Evolutionary conservation across 495 filamentous ascomycete genomes (phyloP).

Genomic region (Talaromyces thailandensis): DNA sequence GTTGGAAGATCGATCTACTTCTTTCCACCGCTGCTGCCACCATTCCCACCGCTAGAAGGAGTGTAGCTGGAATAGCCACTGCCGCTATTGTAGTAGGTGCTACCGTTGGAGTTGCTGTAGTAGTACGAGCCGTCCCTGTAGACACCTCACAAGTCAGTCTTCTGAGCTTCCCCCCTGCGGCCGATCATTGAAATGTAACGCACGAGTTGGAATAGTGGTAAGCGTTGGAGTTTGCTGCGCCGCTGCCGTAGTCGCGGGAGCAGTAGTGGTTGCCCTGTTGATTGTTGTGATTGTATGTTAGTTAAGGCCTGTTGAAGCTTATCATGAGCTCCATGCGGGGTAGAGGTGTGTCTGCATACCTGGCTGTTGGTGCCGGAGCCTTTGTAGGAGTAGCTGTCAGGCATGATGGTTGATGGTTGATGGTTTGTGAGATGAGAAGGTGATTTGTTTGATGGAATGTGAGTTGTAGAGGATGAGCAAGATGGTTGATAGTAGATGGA

Average conservation of each 20-base stretch:
- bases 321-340: background rate
- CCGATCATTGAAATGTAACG: background rate
- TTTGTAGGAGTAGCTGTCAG: constrained; percentile 22
- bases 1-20: background rate
- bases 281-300: background rate
- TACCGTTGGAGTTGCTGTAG: constrained; percentile 42
- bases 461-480: background rate
- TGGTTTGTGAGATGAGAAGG: too few species aligned
- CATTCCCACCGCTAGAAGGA: constrained; percentile 15
- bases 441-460: background rate
- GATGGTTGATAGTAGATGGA: background rate
- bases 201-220: constrained; percentile 45
- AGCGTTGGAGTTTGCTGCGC: constrained; percentile 30
- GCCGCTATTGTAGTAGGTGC: constrained; percentile 41
- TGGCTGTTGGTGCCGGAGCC: constrained; percentile 41
- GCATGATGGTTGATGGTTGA: background rate
- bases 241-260: constrained; percentile 36
- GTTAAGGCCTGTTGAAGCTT: background rate
- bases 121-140: constrained; percentile 41
- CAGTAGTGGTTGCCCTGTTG: constrained; percentile 43
- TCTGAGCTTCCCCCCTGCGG: background rate
- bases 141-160: background rate
- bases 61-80: constrained; percentile 30
- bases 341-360: constrained; percentile 14
- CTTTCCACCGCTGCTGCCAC: constrained; percentile 1